Conservation (phyloP, 2,329 filamentous ascomycete genomes). For the Aspergillus sp. region DNA sequence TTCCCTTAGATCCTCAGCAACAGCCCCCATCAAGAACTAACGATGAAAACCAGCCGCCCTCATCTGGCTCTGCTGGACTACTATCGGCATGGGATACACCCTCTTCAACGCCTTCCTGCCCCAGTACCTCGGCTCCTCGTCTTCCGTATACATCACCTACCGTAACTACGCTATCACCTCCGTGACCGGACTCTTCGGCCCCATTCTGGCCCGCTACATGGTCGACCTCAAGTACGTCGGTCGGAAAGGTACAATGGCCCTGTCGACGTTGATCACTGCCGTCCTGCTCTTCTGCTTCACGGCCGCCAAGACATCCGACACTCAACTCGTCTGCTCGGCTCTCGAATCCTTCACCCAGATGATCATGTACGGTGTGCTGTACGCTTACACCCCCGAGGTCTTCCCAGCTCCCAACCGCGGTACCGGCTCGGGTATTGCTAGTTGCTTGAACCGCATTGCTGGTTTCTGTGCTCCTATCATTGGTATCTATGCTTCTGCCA, state of each 20-base stretch:
- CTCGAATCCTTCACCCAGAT: slow-evolving; percentile 58
- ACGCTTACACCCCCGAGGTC: slow-evolving; percentile 58
- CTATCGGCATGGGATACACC: slow-evolving; percentile 83
- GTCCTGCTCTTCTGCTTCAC: slow-evolving; percentile 60
- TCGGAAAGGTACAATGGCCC: slow-evolving; percentile 59
- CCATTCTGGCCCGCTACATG: slow-evolving; percentile 70
- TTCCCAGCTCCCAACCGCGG: slow-evolving; percentile 56
- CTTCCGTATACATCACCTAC: slow-evolving; percentile 56
- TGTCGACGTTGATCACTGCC: slow-evolving; percentile 54
- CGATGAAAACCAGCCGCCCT: slow-evolving; percentile 38
- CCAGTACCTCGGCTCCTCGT: slow-evolving; percentile 71
- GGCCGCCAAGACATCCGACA: slow-evolving; percentile 47
- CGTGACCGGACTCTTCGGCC: slow-evolving; percentile 73
- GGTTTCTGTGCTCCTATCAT: too few species aligned
- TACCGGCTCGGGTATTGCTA: slow-evolving; percentile 51
- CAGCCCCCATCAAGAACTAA: background rate
- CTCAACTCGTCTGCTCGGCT: slow-evolving; percentile 52
- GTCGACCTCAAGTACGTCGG: slow-evolving; percentile 68
- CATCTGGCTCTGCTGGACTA: slow-evolving; percentile 78
- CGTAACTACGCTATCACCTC: slow-evolving; percentile 82
- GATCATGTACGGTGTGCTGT: slow-evolving; percentile 57
- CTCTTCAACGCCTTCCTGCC: slow-evolving; percentile 88
- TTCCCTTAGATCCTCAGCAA: too few species aligned
- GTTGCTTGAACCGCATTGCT: slow-evolving; percentile 37
- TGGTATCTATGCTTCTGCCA: too few species aligned